A percentile compares a stretch with the other conserved stretches of the same genome.
These are phyloP conservation scores for Tetrapyrgos nigripes DNA, from an alignment of 1,284 basidiomycete genomes.

Conservation along the genomic window DNA sequence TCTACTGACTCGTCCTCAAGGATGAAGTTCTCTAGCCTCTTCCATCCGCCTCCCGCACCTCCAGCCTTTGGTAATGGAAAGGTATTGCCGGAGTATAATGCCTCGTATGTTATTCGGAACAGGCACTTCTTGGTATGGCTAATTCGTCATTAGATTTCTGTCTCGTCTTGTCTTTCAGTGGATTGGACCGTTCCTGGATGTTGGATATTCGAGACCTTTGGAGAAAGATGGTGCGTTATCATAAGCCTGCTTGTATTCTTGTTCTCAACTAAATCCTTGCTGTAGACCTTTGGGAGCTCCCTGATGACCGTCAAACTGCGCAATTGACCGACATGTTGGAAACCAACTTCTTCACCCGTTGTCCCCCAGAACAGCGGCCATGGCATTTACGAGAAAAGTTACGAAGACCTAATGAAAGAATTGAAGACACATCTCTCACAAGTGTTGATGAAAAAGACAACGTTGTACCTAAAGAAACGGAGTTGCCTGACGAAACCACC, in stretches of 20 bases:
- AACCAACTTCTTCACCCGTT: constrained; percentile 39
- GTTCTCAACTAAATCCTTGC: not conserved
- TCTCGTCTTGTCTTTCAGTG: constrained; percentile 46
- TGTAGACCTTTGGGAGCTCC: constrained; percentile 45
- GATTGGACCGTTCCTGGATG: constrained; percentile 44
- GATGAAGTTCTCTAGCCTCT: constrained; percentile 14
- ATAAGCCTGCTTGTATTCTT: not conserved
- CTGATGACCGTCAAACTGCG: constrained; percentile 30
- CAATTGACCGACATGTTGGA: constrained; percentile 36
- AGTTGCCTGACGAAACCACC: not conserved
- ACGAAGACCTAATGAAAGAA: not conserved
- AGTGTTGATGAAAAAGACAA: not conserved
- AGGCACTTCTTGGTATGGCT: not conserved
- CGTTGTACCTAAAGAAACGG: not conserved
- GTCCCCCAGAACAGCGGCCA: constrained; percentile 40
- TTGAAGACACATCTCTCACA: not conserved
- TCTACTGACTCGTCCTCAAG: too few relatives aligned
- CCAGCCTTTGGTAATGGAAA: constrained; percentile 20
- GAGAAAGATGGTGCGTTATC: constrained; percentile 43
- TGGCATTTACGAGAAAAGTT: constrained; percentile 4
- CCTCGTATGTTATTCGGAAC: constrained; percentile 32
- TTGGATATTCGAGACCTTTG: constrained; percentile 49
- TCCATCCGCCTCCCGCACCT: constrained; percentile 25
- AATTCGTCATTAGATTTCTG: constrained; percentile 31
- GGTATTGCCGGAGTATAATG: constrained; percentile 27